Evolutionary conservation across 371 early-diverging fungal genomes (phyloP).

Genomic region (Mortierella sp.): DNA sequence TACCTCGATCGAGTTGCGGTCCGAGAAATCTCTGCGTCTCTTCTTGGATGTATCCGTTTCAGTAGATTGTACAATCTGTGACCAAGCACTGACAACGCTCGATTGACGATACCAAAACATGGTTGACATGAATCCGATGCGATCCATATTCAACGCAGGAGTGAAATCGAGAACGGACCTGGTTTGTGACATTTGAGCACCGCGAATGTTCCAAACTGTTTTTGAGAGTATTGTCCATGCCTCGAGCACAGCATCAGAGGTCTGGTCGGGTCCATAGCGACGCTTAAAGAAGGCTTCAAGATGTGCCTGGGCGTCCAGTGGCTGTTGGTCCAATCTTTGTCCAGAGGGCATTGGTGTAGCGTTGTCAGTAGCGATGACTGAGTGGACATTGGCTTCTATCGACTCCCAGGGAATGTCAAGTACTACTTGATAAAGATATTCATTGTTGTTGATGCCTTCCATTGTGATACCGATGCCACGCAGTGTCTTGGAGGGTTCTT

Average conservation of each 20-base stretch:
- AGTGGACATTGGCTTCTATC: slow-evolving; percentile 2
- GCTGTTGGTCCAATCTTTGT: slow-evolving; percentile 12
- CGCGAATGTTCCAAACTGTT: slow-evolving; percentile 40
- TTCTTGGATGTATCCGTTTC: slow-evolving; percentile 19
- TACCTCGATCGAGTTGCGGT: neutral
- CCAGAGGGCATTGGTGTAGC: neutral
- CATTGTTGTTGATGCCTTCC: slow-evolving; percentile 56
- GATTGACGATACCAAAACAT: slow-evolving; percentile 34
- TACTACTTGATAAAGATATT: slow-evolving; percentile 48
- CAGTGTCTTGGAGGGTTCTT: slow-evolving; percentile 29
- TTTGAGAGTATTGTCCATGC: slow-evolving; percentile 40
- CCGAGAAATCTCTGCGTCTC: neutral
- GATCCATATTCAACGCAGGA: slow-evolving; percentile 30
- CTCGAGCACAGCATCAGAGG: slow-evolving; percentile 21
- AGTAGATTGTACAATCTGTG: slow-evolving; percentile 27
- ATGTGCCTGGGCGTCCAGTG: slow-evolving; percentile 20
- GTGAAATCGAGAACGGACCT: slow-evolving; percentile 30
- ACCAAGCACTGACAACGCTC: slow-evolving; percentile 31
- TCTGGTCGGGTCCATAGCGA: slow-evolving; percentile 40
- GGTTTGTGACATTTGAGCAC: slow-evolving; percentile 33
- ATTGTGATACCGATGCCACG: slow-evolving; percentile 54
- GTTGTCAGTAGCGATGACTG: neutral
- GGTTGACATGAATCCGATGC: slow-evolving; percentile 25
- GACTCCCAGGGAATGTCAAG: slow-evolving; percentile 50
- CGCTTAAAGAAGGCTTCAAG: slow-evolving; percentile 29